These are phyloP conservation scores for Eucalyptus regnans DNA, from an alignment of 345 rosid genomes.

Conservation along the genomic window DNA sequence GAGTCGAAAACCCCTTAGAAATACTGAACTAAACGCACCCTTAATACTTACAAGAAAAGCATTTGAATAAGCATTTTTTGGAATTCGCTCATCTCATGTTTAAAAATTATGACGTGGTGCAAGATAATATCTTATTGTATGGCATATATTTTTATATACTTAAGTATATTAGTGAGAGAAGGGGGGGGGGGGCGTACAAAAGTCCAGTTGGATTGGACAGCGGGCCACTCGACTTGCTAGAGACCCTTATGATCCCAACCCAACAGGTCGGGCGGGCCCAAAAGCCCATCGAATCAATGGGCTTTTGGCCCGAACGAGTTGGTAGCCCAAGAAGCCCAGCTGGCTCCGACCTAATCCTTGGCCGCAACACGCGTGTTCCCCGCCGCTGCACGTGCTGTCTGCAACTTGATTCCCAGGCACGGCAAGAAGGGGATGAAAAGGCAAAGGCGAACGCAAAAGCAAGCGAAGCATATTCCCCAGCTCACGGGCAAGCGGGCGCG, in stretches of 20 bases:
- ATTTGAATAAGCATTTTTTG: too few species aligned
- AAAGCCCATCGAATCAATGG: neutral
- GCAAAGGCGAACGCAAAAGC: neutral
- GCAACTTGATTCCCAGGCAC: neutral
- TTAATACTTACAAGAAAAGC: fast-evolving
- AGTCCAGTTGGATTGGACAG: neutral
- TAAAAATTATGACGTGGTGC: neutral
- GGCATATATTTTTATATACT: neutral
- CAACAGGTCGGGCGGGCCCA: neutral
- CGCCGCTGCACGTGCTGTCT: neutral
- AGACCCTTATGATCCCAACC: neutral
- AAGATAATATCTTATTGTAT: neutral
- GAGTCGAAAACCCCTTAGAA: fast-evolving
- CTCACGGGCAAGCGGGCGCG: neutral
- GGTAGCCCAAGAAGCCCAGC: neutral
- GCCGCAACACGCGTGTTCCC: neutral
- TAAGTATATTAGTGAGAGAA: neutral
- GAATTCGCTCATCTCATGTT: neutral
- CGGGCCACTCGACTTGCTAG: neutral
- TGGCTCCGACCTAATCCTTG: neutral
- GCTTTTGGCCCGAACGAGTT: neutral
- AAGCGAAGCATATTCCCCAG: neutral
- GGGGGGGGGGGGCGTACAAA: neutral
- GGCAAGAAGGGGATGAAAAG: neutral
- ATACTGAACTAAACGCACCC: fast-evolving